Conservation (phyloP, 2,329 filamentous ascomycete species). For the Cladophialophora yegresii region DNA sequence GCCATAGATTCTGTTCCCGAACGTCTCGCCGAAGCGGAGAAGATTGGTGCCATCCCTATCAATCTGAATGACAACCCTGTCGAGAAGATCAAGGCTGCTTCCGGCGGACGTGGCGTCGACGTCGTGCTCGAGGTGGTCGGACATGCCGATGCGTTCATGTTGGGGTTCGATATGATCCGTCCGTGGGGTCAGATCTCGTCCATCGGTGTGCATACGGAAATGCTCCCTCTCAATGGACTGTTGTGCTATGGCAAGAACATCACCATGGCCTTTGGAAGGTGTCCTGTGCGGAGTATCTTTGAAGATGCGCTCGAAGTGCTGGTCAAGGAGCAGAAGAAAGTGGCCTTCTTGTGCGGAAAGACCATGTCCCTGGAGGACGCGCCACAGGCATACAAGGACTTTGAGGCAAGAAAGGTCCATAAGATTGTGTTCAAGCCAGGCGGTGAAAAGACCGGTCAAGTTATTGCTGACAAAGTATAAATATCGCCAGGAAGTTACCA, state of each 20-base stretch:
- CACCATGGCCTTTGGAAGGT: conserved; percentile 36
- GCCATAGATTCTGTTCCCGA: conserved; percentile 65
- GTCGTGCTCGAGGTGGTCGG: conserved; percentile 38
- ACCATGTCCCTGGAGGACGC: conserved; percentile 37
- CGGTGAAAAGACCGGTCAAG: conserved; percentile 27
- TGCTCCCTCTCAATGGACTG: conserved; percentile 30
- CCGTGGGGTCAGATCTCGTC: conserved; percentile 36
- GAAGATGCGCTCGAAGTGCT: conserved; percentile 34
- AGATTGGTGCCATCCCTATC: conserved; percentile 63
- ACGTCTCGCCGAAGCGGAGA: conserved; percentile 60
- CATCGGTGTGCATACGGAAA: conserved; percentile 37
- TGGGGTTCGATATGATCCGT: conserved; percentile 37
- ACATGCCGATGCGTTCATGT: conserved; percentile 35
- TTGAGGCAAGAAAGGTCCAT: conserved; percentile 35
- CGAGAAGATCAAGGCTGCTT: conserved; percentile 61
- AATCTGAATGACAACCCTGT: conserved; percentile 61
- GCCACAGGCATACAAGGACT: conserved; percentile 36
- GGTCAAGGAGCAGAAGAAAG: conserved; percentile 37
- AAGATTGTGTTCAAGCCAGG: conserved; percentile 35
- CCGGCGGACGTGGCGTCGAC: conserved; percentile 71
- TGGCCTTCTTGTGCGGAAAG: conserved; percentile 36
- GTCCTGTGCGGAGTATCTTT: conserved; percentile 37
- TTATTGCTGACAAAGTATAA: conserved; percentile 46
- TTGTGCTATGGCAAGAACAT: conserved; percentile 38
- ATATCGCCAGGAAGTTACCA: background rate